phyloP scores from a whole-genome alignment of 257 asterid species.

The Gentiana macrophylla region DNA sequence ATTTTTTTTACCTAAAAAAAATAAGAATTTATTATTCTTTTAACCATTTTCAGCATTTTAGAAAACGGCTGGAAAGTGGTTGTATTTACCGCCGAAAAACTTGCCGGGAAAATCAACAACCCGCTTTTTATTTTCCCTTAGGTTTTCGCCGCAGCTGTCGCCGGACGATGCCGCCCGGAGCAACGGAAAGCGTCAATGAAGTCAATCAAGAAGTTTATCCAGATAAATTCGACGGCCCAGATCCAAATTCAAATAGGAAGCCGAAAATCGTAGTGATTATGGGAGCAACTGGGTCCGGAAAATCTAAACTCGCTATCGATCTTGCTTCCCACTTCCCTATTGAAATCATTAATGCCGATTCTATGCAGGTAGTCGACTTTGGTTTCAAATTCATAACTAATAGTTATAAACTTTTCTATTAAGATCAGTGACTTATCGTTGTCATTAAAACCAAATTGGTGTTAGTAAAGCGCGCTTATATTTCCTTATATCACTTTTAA shows the following conservation, averaged over 20 bases:
- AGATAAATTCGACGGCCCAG: neutral
- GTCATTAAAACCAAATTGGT: too few species aligned
- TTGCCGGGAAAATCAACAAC: neutral
- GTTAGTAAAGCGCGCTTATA: too few species aligned
- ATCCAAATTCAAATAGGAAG: slow-evolving; percentile 18
- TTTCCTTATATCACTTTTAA: too few species aligned
- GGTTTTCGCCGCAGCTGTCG: neutral
- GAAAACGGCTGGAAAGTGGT: too few species aligned
- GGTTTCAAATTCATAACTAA: too few species aligned
- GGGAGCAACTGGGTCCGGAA: slow-evolving; percentile 84
- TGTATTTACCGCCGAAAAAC: neutral
- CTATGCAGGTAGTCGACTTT: slow-evolving; percentile 62
- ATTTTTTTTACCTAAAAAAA: too few species aligned
- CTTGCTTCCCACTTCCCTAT: slow-evolving; percentile 67
- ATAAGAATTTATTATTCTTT: too few species aligned
- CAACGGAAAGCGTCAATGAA: slow-evolving; percentile 7
- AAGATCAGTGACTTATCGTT: too few species aligned
- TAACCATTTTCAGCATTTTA: too few species aligned
- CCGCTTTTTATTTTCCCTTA: neutral
- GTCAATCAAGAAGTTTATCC: neutral
- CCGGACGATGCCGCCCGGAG: neutral
- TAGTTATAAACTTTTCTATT: too few species aligned
- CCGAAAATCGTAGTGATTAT: slow-evolving; percentile 64
- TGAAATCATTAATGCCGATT: slow-evolving; percentile 88
- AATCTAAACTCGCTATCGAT: slow-evolving; percentile 81